Evolutionary conservation across 306 rosid species (phyloP).

Genomic region (Inga leiocalycina): DNA sequence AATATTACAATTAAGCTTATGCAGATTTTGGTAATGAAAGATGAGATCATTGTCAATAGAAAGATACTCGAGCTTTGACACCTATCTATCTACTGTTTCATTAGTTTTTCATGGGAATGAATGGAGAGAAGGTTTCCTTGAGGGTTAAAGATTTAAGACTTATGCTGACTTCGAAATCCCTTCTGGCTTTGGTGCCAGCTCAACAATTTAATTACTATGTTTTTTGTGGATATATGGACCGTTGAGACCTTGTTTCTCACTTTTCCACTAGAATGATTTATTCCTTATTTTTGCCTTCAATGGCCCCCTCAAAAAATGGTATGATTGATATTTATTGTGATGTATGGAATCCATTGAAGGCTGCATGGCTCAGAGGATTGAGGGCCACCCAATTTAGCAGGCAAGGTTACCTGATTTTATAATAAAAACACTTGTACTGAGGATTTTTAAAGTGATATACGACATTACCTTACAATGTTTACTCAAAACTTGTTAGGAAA

Average conservation of each 20-base stretch:
- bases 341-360: neutral
- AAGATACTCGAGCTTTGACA: neutral
- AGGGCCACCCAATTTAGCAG: neutral
- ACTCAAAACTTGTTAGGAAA: neutral
- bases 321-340: neutral
- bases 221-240: neutral
- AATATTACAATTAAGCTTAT: neutral
- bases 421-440: too few relatives aligned
- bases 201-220: neutral
- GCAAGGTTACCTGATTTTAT: slow-evolving; percentile 7
- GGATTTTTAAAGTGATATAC: too few relatives aligned
- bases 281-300: neutral
- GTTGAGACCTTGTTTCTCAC: neutral
- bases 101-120: neutral
- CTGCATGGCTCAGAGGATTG: neutral
- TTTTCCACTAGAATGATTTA: neutral
- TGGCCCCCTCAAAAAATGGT: neutral
- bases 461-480: neutral
- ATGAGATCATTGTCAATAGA: neutral
- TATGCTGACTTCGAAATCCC: too few relatives aligned
- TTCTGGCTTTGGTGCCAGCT: neutral
- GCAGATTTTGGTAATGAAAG: neutral
- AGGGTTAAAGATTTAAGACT: neutral
- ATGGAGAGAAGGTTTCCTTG: neutral
- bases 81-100: neutral